phyloP scores from a whole-genome alignment of 1,139 yeast genomes.

The Protomyces pachydermus region DNA sequence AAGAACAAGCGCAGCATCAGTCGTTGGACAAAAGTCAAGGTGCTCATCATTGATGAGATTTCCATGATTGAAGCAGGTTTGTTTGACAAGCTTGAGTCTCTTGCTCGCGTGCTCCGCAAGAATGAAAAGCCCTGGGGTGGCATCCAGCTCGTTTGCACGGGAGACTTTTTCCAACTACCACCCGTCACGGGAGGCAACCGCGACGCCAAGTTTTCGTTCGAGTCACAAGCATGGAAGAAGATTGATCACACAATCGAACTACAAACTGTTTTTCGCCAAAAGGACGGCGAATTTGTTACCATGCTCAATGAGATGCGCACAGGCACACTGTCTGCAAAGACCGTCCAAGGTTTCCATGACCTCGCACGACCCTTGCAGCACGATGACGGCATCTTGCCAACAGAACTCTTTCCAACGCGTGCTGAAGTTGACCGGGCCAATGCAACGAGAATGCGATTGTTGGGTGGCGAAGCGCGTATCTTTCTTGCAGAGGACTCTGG shows the following conservation, averaged over 20 bases:
- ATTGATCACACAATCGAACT: conserved; percentile 64
- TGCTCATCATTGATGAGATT: conserved; percentile 73
- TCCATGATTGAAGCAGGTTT: conserved; percentile 81
- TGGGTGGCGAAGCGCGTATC: conserved; percentile 49
- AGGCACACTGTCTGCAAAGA: conserved; percentile 57
- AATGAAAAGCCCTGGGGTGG: conserved; percentile 73
- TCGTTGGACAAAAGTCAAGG: conserved; percentile 62
- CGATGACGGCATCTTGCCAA: conserved; percentile 72
- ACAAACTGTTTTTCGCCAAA: conserved; percentile 82
- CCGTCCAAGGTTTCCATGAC: conserved; percentile 52
- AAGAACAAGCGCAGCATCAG: conserved; percentile 47
- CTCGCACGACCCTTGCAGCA: conserved; percentile 54
- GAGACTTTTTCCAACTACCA: conserved; percentile 87
- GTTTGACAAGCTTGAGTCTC: conserved; percentile 61
- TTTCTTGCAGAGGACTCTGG: conserved; percentile 67
- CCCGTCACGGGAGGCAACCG: conserved; percentile 55
- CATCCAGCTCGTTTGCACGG: conserved; percentile 75
- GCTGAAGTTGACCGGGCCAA: conserved; percentile 81
- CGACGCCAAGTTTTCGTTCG: conserved; percentile 62
- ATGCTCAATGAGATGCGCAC: conserved; percentile 85
- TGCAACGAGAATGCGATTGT: conserved; percentile 47
- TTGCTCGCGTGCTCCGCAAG: conserved; percentile 56
- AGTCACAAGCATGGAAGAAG: conserved; percentile 67
- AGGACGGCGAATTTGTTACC: conserved; percentile 71
- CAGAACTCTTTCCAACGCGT: conserved; percentile 80